A percentile compares a stretch with the other conserved stretches of the same genome.
phyloP scores from a whole-genome alignment of 129 eudicot genomes.

The Dittrichia graveolens region DNA sequence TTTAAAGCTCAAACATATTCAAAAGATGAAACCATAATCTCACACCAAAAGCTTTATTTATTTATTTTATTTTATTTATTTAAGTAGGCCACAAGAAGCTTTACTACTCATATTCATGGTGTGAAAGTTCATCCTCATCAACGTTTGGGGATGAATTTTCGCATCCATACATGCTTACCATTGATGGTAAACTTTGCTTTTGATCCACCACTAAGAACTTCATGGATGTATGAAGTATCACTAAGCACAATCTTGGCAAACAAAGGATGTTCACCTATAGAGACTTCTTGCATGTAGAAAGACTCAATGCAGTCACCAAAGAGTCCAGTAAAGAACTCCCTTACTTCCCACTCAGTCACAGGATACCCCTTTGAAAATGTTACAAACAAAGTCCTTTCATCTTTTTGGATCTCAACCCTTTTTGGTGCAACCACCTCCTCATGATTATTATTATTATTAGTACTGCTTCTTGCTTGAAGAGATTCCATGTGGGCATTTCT shows the following conservation, averaged over 20 bases:
- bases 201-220: conserved; percentile 43
- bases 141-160: conserved; percentile 50
- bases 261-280: conserved; percentile 46
- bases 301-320: conserved; percentile 66
- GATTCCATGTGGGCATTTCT: conserved; percentile 30
- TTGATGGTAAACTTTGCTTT: conserved; percentile 67
- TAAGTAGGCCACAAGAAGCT: conserved; percentile 2
- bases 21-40: not conserved
- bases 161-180: conserved; percentile 88
- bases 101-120: not conserved
- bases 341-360: conserved; percentile 51
- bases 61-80: not conserved
- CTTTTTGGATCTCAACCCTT: conserved; percentile 19
- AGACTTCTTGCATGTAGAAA: conserved; percentile 56
- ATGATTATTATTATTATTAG: not conserved
- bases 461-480: conserved; percentile 10
- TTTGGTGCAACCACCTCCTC: not conserved
- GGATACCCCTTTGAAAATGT: conserved; percentile 84
- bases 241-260: conserved; percentile 59
- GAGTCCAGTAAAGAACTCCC: conserved; percentile 36
- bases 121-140: not conserved
- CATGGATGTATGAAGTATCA: conserved; percentile 23
- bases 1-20: not conserved
- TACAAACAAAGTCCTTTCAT: conserved; percentile 58
- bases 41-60: conserved; percentile 7